Percentiles rank a stretch among this genome's conserved stretches.
phyloP scores from a whole-genome alignment of 805 yeast genomes.

The Metschnikowia peoriensis region DNA sequence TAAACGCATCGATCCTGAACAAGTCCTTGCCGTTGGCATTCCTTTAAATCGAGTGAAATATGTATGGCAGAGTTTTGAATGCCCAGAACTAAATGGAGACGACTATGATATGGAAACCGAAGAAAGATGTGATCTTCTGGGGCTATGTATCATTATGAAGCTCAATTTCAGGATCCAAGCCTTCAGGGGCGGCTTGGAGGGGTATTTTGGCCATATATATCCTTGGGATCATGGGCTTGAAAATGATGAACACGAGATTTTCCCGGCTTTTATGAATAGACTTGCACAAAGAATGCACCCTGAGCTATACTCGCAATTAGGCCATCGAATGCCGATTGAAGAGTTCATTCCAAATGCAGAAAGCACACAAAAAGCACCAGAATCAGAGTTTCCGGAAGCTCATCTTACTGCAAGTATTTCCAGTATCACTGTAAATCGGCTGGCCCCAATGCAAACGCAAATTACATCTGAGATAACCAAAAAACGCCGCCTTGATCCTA shows the following conservation, averaged over 20 bases:
- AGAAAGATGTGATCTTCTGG: conserved; percentile 5
- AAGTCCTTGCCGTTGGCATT: conserved; percentile 13
- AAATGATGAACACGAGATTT: neutral
- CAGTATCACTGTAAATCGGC: neutral
- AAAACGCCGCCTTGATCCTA: conserved; percentile 5
- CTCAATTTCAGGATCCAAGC: conserved; percentile 6
- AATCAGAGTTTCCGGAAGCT: neutral
- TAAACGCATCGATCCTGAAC: neutral
- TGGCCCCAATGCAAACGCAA: neutral
- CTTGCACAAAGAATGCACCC: conserved; percentile 5
- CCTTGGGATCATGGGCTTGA: conserved; percentile 1
- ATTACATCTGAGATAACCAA: neutral
- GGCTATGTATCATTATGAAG: conserved; percentile 5
- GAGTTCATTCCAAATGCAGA: neutral
- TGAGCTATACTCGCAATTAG: conserved; percentile 1
- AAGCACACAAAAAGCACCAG: neutral
- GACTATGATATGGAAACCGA: neutral
- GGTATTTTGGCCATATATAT: conserved; percentile 6
- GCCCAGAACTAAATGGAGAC: conserved; percentile 1
- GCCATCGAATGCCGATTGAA: conserved; percentile 5
- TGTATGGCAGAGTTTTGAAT: conserved; percentile 6
- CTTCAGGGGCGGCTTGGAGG: conserved; percentile 12
- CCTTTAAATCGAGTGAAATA: neutral
- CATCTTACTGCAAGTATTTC: neutral
- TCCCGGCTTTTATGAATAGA: conserved; percentile 4